Conservation (phyloP, 148 eudicot species). For the Persicaria tinctoria region DNA sequence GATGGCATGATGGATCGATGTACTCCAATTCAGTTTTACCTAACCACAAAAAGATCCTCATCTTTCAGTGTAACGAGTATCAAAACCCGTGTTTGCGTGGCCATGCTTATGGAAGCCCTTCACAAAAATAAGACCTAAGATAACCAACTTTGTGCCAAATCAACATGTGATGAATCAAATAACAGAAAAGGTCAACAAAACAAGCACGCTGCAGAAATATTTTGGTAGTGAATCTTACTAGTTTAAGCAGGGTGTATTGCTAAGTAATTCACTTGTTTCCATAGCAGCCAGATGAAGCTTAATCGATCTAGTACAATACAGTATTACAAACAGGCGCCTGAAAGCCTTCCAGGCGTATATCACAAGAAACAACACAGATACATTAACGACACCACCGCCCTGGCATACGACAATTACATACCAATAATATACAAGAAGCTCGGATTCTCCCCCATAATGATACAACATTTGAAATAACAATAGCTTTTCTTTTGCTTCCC, state of each 20-base stretch:
- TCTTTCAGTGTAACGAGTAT: no score
- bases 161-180: no score
- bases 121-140: no score
- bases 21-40: no score
- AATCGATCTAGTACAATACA: neutral
- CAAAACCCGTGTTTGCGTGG: no score
- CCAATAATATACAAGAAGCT: neutral
- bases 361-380: neutral
- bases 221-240: no score
- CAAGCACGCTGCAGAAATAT: no score
- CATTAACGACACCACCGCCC: neutral
- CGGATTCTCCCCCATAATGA: neutral
- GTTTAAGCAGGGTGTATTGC: neutral
- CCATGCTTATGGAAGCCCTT: no score
- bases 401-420: neutral
- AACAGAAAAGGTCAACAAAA: no score
- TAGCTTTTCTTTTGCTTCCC: neutral
- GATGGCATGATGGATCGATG: no score
- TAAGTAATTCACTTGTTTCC: neutral
- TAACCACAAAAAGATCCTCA: no score
- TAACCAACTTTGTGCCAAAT: no score
- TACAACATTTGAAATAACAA: neutral
- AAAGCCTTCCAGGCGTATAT: constrained; percentile 7
- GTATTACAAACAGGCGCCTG: constrained; percentile 11
- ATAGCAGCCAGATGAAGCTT: neutral